phyloP scores from a whole-genome alignment of 306 rosid species.

The Senna tora region DNA sequence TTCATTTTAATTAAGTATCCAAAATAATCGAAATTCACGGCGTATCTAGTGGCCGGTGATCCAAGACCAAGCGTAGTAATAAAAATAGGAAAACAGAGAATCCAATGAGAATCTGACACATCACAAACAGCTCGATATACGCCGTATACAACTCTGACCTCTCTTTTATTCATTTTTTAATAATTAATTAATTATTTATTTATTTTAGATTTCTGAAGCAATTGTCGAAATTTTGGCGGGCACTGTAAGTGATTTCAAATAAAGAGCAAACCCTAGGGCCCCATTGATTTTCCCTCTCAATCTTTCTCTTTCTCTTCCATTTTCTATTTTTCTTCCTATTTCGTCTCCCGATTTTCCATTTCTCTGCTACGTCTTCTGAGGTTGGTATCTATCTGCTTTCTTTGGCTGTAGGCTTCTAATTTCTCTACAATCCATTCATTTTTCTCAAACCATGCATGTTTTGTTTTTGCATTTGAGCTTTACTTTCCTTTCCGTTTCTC shows the following conservation, averaged over 20 bases:
- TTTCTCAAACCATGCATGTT: slow-evolving; percentile 5
- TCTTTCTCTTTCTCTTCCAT: background rate
- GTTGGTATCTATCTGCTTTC: slow-evolving; percentile 25
- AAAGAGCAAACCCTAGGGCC: slow-evolving; percentile 63
- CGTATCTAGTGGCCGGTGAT: slow-evolving; percentile 34
- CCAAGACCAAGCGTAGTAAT: background rate
- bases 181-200: no score
- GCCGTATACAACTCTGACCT: slow-evolving; percentile 34
- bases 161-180: background rate
- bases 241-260: slow-evolving; percentile 61
- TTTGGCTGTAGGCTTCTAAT: slow-evolving; percentile 4
- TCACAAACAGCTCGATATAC: background rate
- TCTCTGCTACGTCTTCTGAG: slow-evolving; percentile 13
- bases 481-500: background rate
- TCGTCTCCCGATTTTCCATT: slow-evolving; percentile 6
- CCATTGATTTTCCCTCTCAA: slow-evolving; percentile 23
- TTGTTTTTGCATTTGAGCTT: background rate
- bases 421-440: background rate
- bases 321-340: background rate
- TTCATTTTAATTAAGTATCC: background rate
- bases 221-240: slow-evolving; percentile 80
- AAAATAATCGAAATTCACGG: slow-evolving; percentile 47
- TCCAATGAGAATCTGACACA: background rate
- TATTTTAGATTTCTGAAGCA: background rate
- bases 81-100: background rate